Evolutionary conservation across 345 rosid species (phyloP).

Genomic region (Acer negundo): DNA sequence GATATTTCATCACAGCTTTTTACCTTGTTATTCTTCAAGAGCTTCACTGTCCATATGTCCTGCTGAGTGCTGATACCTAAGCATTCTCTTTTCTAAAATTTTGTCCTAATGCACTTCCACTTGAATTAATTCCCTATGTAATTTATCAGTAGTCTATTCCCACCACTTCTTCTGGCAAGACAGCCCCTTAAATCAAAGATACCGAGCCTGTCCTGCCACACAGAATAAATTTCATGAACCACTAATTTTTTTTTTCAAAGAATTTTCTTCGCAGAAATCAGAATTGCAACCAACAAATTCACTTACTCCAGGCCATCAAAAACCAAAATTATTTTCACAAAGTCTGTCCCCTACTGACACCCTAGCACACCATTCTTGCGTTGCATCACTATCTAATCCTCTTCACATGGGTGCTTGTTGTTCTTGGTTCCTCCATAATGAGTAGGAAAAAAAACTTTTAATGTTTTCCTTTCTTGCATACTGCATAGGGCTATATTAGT

Average conservation of each 20-base stretch:
- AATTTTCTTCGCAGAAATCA: not conserved
- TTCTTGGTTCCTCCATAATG: not conserved
- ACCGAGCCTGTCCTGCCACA: not conserved
- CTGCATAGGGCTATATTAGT: not conserved
- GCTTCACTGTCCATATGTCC: not conserved
- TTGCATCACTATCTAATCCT: not conserved
- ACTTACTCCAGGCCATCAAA: not conserved
- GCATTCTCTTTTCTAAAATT: not conserved
- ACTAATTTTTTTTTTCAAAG: not conserved
- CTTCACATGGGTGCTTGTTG: not conserved
- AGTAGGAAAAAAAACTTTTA: not conserved
- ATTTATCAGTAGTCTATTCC: not conserved
- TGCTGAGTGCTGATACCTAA: not conserved
- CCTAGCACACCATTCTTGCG: not conserved
- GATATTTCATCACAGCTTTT: no score
- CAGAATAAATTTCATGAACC: not conserved
- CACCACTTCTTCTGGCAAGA: not conserved
- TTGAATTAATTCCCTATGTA: not conserved
- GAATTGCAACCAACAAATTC: not conserved
- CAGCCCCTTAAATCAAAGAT: not conserved
- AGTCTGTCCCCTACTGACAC: not conserved
- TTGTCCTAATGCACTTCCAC: not conserved
- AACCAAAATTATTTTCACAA: not conserved
- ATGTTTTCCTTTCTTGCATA: not conserved
- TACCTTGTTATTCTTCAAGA: no score